A percentile compares a stretch with the other conserved stretches of the same genome.
phyloP scores from a whole-genome alignment of 1,139 yeast genomes.

The Taiozyma sp. region DNA sequence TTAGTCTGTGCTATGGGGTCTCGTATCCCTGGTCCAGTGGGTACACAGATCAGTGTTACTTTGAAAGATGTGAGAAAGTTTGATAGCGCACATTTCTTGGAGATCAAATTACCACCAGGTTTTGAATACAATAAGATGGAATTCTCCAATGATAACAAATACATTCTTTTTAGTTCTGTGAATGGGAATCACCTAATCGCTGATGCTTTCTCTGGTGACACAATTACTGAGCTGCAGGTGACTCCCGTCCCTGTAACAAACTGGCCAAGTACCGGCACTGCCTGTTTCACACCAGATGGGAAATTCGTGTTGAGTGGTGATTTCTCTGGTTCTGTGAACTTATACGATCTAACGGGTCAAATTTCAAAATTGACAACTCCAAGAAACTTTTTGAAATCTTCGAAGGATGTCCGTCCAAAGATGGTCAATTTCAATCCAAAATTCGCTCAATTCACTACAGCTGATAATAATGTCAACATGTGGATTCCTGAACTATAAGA shows the following conservation, averaged over 20 bases:
- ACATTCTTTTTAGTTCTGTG: conserved; percentile 58
- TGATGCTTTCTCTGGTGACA: conserved; percentile 67
- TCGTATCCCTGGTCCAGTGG: conserved; percentile 9
- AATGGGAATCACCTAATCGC: conserved; percentile 48
- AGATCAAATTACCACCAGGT: conserved; percentile 32
- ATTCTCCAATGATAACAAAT: conserved; percentile 78
- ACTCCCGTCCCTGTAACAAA: conserved; percentile 34
- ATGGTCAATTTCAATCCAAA: conserved; percentile 75
- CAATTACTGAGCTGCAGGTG: conserved; percentile 48
- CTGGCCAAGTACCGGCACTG: conserved; percentile 54
- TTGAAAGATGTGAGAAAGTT: conserved; percentile 57
- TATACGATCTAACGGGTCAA: conserved; percentile 46
- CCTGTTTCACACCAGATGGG: conserved; percentile 80
- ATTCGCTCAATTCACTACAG: conserved; percentile 71
- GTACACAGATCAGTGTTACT: conserved; percentile 35
- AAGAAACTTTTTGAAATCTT: conserved; percentile 22
- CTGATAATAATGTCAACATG: conserved; percentile 39
- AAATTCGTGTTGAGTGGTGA: conserved; percentile 61
- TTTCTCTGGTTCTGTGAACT: conserved; percentile 45
- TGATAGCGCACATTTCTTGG: conserved; percentile 50
- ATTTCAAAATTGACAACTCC: conserved; percentile 20
- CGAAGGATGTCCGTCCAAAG: conserved; percentile 41
- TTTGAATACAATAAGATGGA: conserved; percentile 63
- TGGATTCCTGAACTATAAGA: conserved; percentile 17
- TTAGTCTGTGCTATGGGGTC: conserved; percentile 58